These are phyloP conservation scores for Gigaspora rosea DNA, from an alignment of 192 early-diverging fungal genomes.

Conservation along the genomic window DNA sequence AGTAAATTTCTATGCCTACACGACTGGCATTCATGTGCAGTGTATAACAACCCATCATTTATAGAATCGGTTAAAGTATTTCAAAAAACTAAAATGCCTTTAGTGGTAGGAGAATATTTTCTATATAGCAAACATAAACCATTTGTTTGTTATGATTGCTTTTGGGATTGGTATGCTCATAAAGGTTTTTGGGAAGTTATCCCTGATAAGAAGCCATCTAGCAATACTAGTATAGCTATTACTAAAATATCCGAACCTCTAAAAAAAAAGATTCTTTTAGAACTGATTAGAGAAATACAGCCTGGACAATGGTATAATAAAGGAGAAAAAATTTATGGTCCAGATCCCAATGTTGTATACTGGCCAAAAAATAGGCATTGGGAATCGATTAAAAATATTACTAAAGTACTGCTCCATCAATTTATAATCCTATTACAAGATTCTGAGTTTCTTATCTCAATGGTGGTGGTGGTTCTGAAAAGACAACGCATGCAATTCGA, in stretches of 20 bases:
- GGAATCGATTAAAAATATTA: conserved; percentile 2
- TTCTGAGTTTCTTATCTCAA: conserved; percentile 14
- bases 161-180: not conserved
- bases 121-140: not conserved
- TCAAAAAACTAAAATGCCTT: not conserved
- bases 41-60: not conserved
- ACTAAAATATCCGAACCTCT: not conserved
- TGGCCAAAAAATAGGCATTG: conserved; percentile 8
- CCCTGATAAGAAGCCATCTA: not conserved
- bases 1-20: not conserved
- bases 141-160: not conserved
- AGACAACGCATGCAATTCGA: conserved; percentile 24
- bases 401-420: conserved; percentile 2
- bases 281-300: conserved; percentile 20
- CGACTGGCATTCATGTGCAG: not conserved
- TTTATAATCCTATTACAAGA: conserved; percentile 24
- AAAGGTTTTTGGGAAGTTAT: not conserved
- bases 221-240: too few relatives aligned
- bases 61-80: conserved; percentile 5
- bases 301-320: conserved; percentile 3
- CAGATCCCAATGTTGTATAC: conserved; percentile 14
- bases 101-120: not conserved
- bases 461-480: conserved; percentile 6
- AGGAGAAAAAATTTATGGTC: not conserved
- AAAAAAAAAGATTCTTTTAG: not conserved